A percentile compares a stretch with the other conserved stretches of the same genome.
Conservation (phyloP, 2,329 filamentous ascomycete species). For the Alternaria sp. region DNA sequence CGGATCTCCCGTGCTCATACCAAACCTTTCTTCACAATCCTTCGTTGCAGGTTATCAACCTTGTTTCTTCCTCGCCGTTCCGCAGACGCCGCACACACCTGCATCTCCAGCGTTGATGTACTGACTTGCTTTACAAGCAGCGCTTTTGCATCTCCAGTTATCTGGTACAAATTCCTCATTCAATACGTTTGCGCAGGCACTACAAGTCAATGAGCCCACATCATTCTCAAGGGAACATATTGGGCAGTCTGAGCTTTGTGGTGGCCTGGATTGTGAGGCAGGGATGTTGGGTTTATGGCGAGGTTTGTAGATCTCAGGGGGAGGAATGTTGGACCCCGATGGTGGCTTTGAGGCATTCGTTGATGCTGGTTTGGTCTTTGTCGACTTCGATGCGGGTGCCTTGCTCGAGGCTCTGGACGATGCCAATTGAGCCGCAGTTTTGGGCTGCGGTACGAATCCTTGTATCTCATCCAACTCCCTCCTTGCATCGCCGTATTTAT, state of each 20-base stretch:
- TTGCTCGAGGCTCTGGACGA: neutral
- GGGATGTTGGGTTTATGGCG: neutral
- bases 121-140: constrained; percentile 62
- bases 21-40: neutral
- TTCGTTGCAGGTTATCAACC: neutral
- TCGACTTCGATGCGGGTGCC: neutral
- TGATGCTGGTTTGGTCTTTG: neutral
- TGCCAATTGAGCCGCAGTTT: constrained; percentile 3
- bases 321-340: neutral
- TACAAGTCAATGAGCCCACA: constrained; percentile 65
- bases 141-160: constrained; percentile 71
- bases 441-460: constrained; percentile 48
- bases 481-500: constrained; percentile 46
- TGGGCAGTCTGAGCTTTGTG: constrained; percentile 55
- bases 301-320: neutral
- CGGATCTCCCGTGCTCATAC: too few species aligned
- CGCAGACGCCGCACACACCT: constrained; percentile 75
- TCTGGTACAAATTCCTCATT: constrained; percentile 61
- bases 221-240: constrained; percentile 75
- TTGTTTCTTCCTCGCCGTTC: constrained; percentile 37
- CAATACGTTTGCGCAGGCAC: constrained; percentile 75
- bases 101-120: constrained; percentile 76
- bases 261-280: neutral
- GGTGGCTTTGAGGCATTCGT: neutral
- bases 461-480: constrained; percentile 74